phyloP scores from a whole-genome alignment of 768 basidiomycete genomes.

The Sistotremastrum niveocremeum region DNA sequence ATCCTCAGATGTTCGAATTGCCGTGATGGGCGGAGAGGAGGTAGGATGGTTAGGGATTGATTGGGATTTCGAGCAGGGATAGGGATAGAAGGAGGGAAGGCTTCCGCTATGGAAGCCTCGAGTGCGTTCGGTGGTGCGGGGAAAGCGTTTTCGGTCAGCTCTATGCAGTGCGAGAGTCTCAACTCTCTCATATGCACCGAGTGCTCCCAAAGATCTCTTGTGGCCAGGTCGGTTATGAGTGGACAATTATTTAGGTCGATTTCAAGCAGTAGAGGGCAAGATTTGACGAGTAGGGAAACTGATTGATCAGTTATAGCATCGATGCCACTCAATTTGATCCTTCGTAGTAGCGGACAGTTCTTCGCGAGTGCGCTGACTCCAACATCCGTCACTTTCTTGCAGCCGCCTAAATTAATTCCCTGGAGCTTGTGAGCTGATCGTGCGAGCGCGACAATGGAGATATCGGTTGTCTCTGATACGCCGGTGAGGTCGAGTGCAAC shows the following conservation, averaged over 20 bases:
- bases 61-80: conserved; percentile 22
- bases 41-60: conserved; percentile 30
- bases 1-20: conserved; percentile 79
- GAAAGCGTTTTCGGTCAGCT: conserved; percentile 77
- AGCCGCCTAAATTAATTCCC: conserved; percentile 83
- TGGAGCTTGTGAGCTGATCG: conserved; percentile 61
- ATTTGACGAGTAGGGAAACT: conserved; percentile 60
- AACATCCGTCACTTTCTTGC: conserved; percentile 64
- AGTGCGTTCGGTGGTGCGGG: conserved; percentile 42
- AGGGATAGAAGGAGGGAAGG: conserved; percentile 28
- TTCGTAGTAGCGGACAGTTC: conserved; percentile 63
- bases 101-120: conserved; percentile 18
- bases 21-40: conserved; percentile 51
- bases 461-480: conserved; percentile 55
- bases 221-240: conserved; percentile 57
- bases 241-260: conserved; percentile 84
- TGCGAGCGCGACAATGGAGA: conserved; percentile 59
- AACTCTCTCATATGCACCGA: conserved; percentile 83
- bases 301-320: conserved; percentile 62
- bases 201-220: conserved; percentile 75
- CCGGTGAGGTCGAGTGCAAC: conserved; percentile 78
- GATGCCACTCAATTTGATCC: conserved; percentile 81
- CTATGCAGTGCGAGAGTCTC: conserved; percentile 63
- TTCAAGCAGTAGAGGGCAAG: conserved; percentile 81
- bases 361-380: conserved; percentile 66